Base-by-base conservation (phyloP, 352 stramenopile genomes). In the Phytophthora vignae region DNA sequence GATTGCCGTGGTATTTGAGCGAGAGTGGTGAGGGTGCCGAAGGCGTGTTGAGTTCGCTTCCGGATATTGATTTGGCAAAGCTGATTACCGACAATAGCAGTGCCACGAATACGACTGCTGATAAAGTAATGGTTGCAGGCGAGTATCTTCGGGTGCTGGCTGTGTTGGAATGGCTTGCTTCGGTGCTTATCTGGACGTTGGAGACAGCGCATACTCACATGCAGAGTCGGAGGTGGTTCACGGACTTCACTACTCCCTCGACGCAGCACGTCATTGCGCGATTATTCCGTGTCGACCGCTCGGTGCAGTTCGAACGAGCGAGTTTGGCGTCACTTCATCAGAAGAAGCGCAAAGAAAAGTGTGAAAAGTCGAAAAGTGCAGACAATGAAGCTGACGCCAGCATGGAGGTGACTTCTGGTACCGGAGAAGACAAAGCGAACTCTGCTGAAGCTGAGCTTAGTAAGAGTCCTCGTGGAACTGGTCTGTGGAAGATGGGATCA, bases 401-500 rank as follows among this genome's bases (percentile, higher is more conserved):
- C 52, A 77, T 79, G 71, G 59, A 74, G 8, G 12, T 38, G n/a
- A 1, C 33, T 29, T 19, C 33, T n/a, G 63, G 3, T 44, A 60
- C 25, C 49, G 11, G 14, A 56, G 64, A 27, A 19, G 58, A 54
- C 49, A 69, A 59, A 27, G 17, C 48, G 25, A 36, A 49, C 59
- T 33, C 60, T 52, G 5, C 12, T 14, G 12, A 53, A 14, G 15
- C 50, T 1, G 66, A 69, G 49, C 48, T 42, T 50, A 44, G n/a
- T 54, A 59, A 64, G 27, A 65, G n/a, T 7, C 31, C n/a, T 48
- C 42, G 46, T 15, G 38, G 55, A 49, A 73, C 71, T 25, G 79
- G 81, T 6, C 29, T 95, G n/a, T 96, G 88, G 87, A 95, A 95
- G 77, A 71, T 96, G 55, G 87, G 85, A 6, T 94, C 87, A 15